Base-by-base conservation (phyloP, 176 grass and related monocot genomes). In the Aegilops sharonensis region DNA sequence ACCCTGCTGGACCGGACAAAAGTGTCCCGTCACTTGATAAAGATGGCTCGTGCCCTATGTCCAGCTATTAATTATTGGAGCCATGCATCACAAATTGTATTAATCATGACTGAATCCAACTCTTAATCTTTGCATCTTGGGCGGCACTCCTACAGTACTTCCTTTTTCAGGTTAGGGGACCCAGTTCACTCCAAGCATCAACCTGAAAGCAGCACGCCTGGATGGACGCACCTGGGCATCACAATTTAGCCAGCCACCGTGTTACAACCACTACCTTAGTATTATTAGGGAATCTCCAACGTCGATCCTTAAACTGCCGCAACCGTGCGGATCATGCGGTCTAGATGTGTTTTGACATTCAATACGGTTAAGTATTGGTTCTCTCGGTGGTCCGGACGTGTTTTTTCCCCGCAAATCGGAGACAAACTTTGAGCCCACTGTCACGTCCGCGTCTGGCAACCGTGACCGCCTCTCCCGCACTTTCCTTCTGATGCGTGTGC, bases 331-430 rank as follows among this genome's bases (percentile, higher is more conserved):
- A 39, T 8, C 8, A 39, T 39, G 6, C 8, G 36, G 36, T 37
- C 8, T 37, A 7, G 36, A 37, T 0, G 5, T 37, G 36, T 37
- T 37, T 36, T 36, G 35, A 1, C 35, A 36, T 1, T 1, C 7
- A 37, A 37, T 5, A 37, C 35, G 35, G 27, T 37, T 6, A 0
- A 7, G 35, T 37, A 37, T 37, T 1, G 36, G 36, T 37, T 27
- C 27, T 27, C 27, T 9, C 8, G 8, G 2, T 1, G 0, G 8
- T 39, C 37, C 1, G 1, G 0, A 39, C 37, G 1, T 39, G 1
- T 39, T 39, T 39, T 39, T 35, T 37, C 36, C 6, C 36, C 1
- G 35, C 6, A 36, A 36, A 36, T 36, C 35, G 6, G 6, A 36
- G 35, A 36, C 35, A 36, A 36, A 6, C 3, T 31, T 2, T 31